phyloP scores from a whole-genome alignment of 305 asterid genomes.

The Solanum chacoense region DNA sequence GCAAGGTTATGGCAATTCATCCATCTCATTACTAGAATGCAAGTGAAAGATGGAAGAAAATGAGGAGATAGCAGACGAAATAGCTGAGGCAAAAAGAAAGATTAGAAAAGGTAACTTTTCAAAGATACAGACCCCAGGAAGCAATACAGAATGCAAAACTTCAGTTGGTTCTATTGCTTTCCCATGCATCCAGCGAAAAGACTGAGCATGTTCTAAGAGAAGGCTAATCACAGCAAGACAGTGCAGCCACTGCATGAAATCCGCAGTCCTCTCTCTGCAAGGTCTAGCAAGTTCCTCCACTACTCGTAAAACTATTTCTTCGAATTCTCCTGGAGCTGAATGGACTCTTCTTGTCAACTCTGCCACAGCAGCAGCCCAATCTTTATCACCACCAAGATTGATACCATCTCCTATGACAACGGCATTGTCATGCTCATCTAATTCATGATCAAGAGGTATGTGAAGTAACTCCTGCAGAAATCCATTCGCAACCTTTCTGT shows the following conservation, averaged over 20 bases:
- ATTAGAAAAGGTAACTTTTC: neutral
- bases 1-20: neutral
- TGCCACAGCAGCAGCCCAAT: slow-evolving; percentile 89
- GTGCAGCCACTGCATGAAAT: slow-evolving; percentile 80
- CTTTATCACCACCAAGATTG: slow-evolving; percentile 87
- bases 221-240: slow-evolving; percentile 78
- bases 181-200: slow-evolving; percentile 65
- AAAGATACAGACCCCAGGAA: slow-evolving; percentile 73
- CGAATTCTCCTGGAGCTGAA: slow-evolving; percentile 75
- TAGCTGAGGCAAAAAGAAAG: neutral
- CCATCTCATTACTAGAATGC: neutral
- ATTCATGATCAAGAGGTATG: slow-evolving; percentile 60
- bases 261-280: slow-evolving; percentile 96
- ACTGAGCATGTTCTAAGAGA: slow-evolving; percentile 65
- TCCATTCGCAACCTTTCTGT: slow-evolving; percentile 76
- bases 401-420: slow-evolving; percentile 83
- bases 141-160: slow-evolving; percentile 71
- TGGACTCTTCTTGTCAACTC: slow-evolving; percentile 73
- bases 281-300: slow-evolving; percentile 83
- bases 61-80: neutral
- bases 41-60: neutral
- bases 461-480: slow-evolving; percentile 66
- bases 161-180: slow-evolving; percentile 66
- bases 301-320: slow-evolving; percentile 59
- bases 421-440: slow-evolving; percentile 68